Base-by-base conservation (phyloP, 257 asterid genomes). In the Cruciata laevipes region DNA sequence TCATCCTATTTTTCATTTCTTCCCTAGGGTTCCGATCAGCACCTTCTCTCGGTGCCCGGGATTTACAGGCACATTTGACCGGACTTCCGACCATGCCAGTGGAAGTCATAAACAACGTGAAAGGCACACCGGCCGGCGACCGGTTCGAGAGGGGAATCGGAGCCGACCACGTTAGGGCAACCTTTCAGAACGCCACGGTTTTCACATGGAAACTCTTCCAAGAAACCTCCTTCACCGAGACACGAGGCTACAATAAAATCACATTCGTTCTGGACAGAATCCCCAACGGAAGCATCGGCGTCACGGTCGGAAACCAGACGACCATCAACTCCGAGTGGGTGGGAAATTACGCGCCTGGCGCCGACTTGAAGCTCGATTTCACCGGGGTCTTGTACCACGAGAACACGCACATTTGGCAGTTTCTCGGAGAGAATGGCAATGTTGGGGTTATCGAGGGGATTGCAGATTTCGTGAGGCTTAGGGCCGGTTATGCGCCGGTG, bases 391-490 rank as follows among this genome's bases (percentile, higher is more conserved):
- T 56, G 32, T 56, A 56, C 30, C 61, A 56, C 4, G 61, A 56
- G 14, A 56, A 56, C 5, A 71, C 88, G 0, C 96, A 89, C 20
- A 20, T 86, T 1, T 88, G 91, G 96, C 94, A 86, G 35, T 88
- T 90, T 87, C 69, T 57, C 1, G 94, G 96, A 23, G 76, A 76
- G 1, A 79, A 62, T 9, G 80, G 85, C 1, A 90, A 88, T 0
- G 78, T 76, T 0, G 86, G 96, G 6, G 61, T 88, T 17, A 77
- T 79, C 0, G 85, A 80, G 73, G 89, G 96, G 20, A 69, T 88
- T 0, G 93, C 90, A 0, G 93, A 88, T 63, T 88, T 55, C 32
- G 86, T 88, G 63, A 81, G 91, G 84, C 73, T 83, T 16, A 85
- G 74, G 57, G 88, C 81, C 8, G 87, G 84, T 1, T 73, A 69